These are phyloP conservation scores for Trametes pubescens DNA, from an alignment of 1,284 basidiomycete species.

Conservation along the genomic window DNA sequence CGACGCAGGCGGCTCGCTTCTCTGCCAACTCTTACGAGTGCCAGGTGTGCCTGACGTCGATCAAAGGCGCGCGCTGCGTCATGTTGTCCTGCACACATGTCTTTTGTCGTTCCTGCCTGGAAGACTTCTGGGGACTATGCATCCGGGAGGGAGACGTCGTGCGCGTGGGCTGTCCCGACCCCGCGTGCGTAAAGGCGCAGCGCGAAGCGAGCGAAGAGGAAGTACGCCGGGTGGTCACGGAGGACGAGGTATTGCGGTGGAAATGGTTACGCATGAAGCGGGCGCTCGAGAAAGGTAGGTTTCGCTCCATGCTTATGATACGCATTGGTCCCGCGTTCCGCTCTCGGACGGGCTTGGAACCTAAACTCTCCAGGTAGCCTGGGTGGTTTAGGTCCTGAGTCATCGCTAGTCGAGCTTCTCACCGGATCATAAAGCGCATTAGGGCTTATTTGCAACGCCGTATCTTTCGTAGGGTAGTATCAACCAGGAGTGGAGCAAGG, in stretches of 20 bases:
- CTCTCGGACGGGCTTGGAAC: too few species aligned
- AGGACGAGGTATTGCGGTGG: conserved; percentile 72
- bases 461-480: too few species aligned
- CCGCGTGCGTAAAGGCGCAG: conserved; percentile 73
- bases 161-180: conserved; percentile 77
- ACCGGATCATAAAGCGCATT: too few species aligned
- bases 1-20: conserved; percentile 58
- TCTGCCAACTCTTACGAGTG: conserved; percentile 69
- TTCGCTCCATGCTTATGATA: too few species aligned
- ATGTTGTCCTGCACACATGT: conserved; percentile 72
- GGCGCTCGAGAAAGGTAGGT: conserved; percentile 73
- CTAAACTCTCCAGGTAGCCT: too few species aligned
- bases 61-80: conserved; percentile 75
- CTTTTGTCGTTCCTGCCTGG: conserved; percentile 76
- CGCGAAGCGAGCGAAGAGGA: conserved; percentile 74
- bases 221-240: conserved; percentile 70
- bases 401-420: too few species aligned
- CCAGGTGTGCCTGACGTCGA: conserved; percentile 71
- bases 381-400: too few species aligned
- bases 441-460: too few species aligned
- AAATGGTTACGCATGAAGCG: conserved; percentile 76
- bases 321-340: too few species aligned
- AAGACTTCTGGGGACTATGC: conserved; percentile 78
- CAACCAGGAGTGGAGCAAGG: too few species aligned
- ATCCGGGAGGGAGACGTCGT: conserved; percentile 77